Conservation (phyloP, 192 early-diverging fungal species). For the Rhizophagus clarus region DNA sequence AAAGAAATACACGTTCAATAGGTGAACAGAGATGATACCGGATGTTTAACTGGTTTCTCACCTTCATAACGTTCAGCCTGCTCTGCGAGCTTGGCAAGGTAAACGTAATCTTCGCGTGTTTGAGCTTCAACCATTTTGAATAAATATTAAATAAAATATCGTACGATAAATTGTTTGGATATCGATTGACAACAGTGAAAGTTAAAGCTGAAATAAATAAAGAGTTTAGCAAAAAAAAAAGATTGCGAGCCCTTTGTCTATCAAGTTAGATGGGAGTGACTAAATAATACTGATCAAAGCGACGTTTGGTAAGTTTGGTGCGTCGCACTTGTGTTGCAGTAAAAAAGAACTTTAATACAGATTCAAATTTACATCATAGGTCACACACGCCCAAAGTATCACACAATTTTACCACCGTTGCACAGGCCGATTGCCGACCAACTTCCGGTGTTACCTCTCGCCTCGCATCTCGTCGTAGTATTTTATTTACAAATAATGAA, state of each 20-base stretch:
- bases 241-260: slow-evolving; percentile 3
- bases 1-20: slow-evolving; percentile 15
- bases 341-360: neutral
- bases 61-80: slow-evolving; percentile 99
- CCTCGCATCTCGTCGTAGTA: too few relatives aligned
- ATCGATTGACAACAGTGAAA: neutral
- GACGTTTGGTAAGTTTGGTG: slow-evolving; percentile 6
- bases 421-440: too few relatives aligned
- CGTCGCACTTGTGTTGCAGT: slow-evolving; percentile 30
- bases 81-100: slow-evolving; percentile 99
- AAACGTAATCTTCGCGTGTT: slow-evolving; percentile 68
- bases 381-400: neutral
- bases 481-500: too few relatives aligned
- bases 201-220: slow-evolving; percentile 1
- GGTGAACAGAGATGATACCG: slow-evolving; percentile 20
- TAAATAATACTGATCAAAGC: neutral
- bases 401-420: too few relatives aligned
- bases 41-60: slow-evolving; percentile 44
- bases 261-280: slow-evolving; percentile 5
- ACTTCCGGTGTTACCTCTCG: too few relatives aligned
- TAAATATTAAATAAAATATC: neutral
- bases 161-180: neutral
- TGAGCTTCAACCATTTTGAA: slow-evolving; percentile 29
- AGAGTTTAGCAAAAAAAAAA: slow-evolving; percentile 4
- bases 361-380: neutral